Conservation (phyloP, 805 yeast genomes). For the Myxozyma udenii region DNA sequence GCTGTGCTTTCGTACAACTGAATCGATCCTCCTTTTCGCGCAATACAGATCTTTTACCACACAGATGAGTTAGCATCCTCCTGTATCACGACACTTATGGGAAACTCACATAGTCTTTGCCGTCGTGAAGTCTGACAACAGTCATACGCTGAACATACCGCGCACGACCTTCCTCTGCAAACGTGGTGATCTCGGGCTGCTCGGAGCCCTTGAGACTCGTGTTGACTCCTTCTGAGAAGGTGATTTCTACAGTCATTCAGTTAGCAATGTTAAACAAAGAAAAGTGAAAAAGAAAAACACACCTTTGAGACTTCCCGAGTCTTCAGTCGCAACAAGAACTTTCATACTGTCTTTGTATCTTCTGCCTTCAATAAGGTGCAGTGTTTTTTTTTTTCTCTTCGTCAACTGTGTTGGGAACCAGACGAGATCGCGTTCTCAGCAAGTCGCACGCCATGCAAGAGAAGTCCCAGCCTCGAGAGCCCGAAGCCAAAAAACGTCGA, state of each 20-base stretch:
- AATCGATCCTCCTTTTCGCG: slow-evolving; percentile 34
- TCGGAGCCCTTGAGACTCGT: slow-evolving; percentile 66
- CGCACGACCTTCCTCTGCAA: slow-evolving; percentile 41
- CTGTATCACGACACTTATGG: not conserved
- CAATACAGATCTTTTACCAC: slow-evolving; percentile 28
- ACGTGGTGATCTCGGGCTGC: slow-evolving; percentile 58
- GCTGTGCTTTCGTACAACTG: slow-evolving; percentile 27
- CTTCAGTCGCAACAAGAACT: slow-evolving; percentile 51
- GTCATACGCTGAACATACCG: slow-evolving; percentile 27
- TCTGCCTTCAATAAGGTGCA: not conserved
- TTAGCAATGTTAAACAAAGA: not conserved
- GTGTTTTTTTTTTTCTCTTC: too few relatives aligned
- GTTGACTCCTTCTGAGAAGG: slow-evolving; percentile 68
- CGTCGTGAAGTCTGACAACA: slow-evolving; percentile 11
- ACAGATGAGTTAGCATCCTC: not conserved
- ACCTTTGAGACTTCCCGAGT: slow-evolving; percentile 49
- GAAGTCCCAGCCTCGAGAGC: too few relatives aligned
- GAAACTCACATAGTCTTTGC: slow-evolving; percentile 43
- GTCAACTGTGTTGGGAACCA: not conserved
- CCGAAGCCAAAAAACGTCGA: too few relatives aligned
- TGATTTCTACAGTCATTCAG: slow-evolving; percentile 43
- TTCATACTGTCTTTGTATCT: slow-evolving; percentile 31
- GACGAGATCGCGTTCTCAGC: too few relatives aligned
- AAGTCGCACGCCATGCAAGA: too few relatives aligned
- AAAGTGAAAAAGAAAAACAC: not conserved